Base-by-base conservation (phyloP, 2,329 filamentous ascomycete genomes). In the Stemphylium lycopersici region DNA sequence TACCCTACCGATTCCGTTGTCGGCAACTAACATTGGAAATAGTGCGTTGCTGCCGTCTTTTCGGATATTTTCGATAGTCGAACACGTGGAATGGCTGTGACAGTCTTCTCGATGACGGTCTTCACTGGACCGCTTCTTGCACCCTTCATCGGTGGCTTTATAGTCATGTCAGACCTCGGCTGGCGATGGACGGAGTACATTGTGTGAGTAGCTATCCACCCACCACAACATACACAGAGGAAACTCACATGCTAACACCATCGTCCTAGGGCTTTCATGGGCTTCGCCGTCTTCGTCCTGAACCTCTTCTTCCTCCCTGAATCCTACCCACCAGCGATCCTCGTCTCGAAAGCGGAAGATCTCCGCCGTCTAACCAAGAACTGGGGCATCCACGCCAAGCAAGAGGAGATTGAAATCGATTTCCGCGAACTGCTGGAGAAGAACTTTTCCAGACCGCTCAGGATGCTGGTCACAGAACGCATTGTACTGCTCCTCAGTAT, bases 341-440 rank as follows among this genome's bases (percentile, higher is more conserved):
- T 87, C 1, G 79, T 86, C 42, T 65, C 71, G 6, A 87, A 87
- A 68, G 83, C 83, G 10, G 70, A 77, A 1, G 81, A 84, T 56
- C 71, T 86, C 1, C 79, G 83, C 32, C 79, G 83, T 13, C 71
- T 80, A 31, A 86, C 83, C 3, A 80, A 80, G 64, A 86, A 86
- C 56, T 86, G 83, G 83, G 83, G 83, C n/a, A 85, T 86, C 38
- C 84, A 86, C 61, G 83, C 84, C 42, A 83, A 82, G 65, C 76
- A 76, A 52, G 81, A 83, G 54, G 80, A 82, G 68, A 78, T 83
- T 31, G 80, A 83, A 63, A 73, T 82, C 33, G 80, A 83, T 56
- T 72, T 83, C 46, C 66, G 70, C 2, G 79, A 81, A 56, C 72
- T 83, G 13, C 52, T 83, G 18, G 75, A 78, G 61, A 84, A 83